Evolutionary conservation across 805 yeast genomes (phyloP), one percentile per base, ranked within the genome.

Genomic region (Teunomyces kruisii): DNA sequence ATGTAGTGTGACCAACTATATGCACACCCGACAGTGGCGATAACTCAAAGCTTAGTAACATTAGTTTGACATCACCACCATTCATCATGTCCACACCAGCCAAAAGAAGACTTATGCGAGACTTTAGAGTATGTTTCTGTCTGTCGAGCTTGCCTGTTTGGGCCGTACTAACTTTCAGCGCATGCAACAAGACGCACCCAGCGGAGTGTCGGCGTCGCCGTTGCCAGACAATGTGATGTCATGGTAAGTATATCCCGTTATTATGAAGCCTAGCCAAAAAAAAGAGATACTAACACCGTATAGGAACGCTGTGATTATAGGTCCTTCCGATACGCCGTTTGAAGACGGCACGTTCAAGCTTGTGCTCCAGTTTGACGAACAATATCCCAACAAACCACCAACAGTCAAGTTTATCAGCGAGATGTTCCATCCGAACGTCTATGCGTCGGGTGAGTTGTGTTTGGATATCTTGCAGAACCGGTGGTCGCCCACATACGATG

Each of bases 401-500:
- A 74, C 79, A 46, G 99, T 94, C 37, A 86, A 88, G 62, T 94
- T 94, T 63, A 73, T 91, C 32, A 84, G 92, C 49, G 92, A 88
- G 57, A 94, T 94, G 97, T 94, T 94, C 65, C 99, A 94, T 63
- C 99, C 99, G 2, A 94, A 94, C 62, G 98, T 94, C 3, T 94
- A 94, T 60, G 96, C 96, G 8, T 79, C 84, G 39, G 99, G 99
- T 19, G 98, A 94, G 59, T 80, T 94, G 51, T 94, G 99, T 70
- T 77, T 94, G 51, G 99, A 94, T 69, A 94, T 94, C 54, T 73
- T 94, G 54, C 99, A 94, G 64, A 94, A 92, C 70, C 78, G 98
- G 62, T 94, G 99, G 99, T 86, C 96, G 19, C 99, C 99, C 9
- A 94, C 99, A 0, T 94, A 92, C 62, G 99, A 94, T 61, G 99